Percentiles rank a stretch among this genome's conserved stretches.
Conservation (phyloP, 2,329 filamentous ascomycete species). For the Penicillium carneum region DNA sequence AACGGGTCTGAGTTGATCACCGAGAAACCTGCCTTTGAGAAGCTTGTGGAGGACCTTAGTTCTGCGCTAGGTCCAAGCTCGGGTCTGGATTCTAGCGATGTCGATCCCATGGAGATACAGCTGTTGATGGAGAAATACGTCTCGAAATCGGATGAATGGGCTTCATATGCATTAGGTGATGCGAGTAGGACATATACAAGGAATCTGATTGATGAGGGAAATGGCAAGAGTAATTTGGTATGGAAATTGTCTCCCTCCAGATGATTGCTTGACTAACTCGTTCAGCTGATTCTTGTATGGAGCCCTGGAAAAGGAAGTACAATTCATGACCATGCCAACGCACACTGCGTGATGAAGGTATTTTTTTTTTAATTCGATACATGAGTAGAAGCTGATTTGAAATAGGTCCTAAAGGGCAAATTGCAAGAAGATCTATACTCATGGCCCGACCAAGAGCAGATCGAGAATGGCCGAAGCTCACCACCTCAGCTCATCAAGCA, state of each 20-base stretch:
- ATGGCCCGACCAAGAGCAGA: slow-evolving; percentile 65
- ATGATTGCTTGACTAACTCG: slow-evolving; percentile 19
- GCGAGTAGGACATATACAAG: slow-evolving; percentile 76
- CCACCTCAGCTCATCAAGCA: slow-evolving; percentile 72
- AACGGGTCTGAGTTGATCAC: slow-evolving; percentile 26
- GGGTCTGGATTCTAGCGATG: slow-evolving; percentile 80
- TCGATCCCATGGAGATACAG: slow-evolving; percentile 75
- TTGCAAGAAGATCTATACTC: slow-evolving; percentile 82
- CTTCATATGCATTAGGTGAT: slow-evolving; percentile 76
- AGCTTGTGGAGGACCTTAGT: slow-evolving; percentile 76
- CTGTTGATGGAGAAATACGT: slow-evolving; percentile 76
- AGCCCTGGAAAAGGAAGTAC: slow-evolving; percentile 80
- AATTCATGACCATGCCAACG: slow-evolving; percentile 87
- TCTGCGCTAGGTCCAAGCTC: slow-evolving; percentile 78
- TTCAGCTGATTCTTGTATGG: slow-evolving; percentile 88
- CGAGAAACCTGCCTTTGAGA: slow-evolving; percentile 62
- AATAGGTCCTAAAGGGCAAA: slow-evolving; percentile 74
- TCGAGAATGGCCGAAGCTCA: slow-evolving; percentile 55
- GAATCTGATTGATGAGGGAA: slow-evolving; percentile 88
- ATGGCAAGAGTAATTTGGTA: slow-evolving; percentile 79
- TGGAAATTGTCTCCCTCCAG: slow-evolving; percentile 37
- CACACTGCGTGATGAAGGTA: slow-evolving; percentile 88
- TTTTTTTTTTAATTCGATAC: neutral
- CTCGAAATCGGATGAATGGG: slow-evolving; percentile 75
- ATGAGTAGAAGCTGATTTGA: slow-evolving; percentile 8